Percentiles rank a stretch among this genome's conserved stretches.
Evolutionary conservation across 129 eudicot genomes (phyloP).

Genomic region (Pulicaria dysenterica): DNA sequence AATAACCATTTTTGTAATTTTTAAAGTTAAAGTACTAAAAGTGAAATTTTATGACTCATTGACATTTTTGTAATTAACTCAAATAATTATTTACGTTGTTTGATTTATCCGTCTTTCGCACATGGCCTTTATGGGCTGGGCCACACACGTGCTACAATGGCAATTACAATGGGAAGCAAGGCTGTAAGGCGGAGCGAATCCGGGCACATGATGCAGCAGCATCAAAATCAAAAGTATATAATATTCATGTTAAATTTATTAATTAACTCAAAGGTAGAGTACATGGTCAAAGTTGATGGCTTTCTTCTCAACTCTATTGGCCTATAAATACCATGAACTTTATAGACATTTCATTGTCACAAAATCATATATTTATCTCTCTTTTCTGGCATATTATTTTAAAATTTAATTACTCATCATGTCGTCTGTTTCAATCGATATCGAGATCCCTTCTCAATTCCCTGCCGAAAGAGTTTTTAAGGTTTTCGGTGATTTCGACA

Average conservation of each 20-base stretch:
- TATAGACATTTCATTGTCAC: background rate
- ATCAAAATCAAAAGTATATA: background rate
- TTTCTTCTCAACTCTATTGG: background rate
- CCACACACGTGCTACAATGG: no score
- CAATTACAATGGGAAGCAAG: no score
- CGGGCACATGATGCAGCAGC: background rate
- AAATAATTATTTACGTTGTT: no score
- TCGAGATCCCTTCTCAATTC: slow-evolving; percentile 26
- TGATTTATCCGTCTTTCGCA: no score
- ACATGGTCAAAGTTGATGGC: slow-evolving; percentile 1
- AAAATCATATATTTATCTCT: background rate
- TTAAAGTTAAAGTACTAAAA: no score
- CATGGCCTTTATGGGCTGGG: no score
- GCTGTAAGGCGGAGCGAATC: no score
- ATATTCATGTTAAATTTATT: background rate
- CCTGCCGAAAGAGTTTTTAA: slow-evolving; percentile 37
- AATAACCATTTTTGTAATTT: no score
- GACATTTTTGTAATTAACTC: no score
- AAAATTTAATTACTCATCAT: background rate
- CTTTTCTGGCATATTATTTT: background rate
- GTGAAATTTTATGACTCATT: no score
- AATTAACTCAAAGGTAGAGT: background rate
- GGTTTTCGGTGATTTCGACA: slow-evolving; percentile 35
- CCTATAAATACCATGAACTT: slow-evolving; percentile 7
- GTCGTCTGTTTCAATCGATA: slow-evolving; percentile 31